phyloP scores from a whole-genome alignment of 164 flowering plant species.

The Sedum album region DNA sequence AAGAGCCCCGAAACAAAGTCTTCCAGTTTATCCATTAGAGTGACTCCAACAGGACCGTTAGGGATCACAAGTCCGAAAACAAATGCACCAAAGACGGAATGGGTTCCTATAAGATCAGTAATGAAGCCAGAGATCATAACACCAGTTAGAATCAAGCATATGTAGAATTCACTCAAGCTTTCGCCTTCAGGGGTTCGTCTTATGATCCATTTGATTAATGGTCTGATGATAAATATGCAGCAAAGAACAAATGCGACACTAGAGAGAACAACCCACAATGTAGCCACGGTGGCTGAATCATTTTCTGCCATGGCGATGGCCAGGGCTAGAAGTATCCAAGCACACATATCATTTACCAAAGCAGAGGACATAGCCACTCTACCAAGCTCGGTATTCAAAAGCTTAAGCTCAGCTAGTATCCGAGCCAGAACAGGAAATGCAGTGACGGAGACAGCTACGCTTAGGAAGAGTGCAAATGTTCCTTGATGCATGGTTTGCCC shows the following conservation, averaged over 20 bases:
- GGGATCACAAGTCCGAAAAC: constrained; percentile 36
- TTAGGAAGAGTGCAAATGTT: neutral
- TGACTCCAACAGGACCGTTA: constrained; percentile 41
- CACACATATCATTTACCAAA: constrained; percentile 4
- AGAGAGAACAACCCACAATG: neutral
- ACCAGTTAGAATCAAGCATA: constrained; percentile 4
- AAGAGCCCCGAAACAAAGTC: constrained; percentile 14
- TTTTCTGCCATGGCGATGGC: constrained; percentile 3
- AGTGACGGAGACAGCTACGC: neutral
- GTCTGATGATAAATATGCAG: constrained; percentile 16
- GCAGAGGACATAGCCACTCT: neutral
- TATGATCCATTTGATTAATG: constrained; percentile 17
- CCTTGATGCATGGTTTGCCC: constrained; percentile 1
- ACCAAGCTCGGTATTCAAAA: neutral
- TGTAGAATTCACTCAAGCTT: constrained; percentile 17
- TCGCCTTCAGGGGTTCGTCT: constrained; percentile 22
- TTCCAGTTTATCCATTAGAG: constrained; percentile 28
- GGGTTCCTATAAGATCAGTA: constrained; percentile 11
- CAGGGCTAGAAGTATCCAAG: constrained; percentile 3
- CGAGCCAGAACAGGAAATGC: constrained; percentile 2
- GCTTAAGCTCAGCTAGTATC: neutral
- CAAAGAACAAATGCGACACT: neutral
- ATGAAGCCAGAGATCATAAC: constrained; percentile 12
- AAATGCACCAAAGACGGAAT: constrained; percentile 15
- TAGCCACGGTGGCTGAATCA: neutral